These are phyloP conservation scores for Acacia concinna DNA, from an alignment of 331 rosid species.

Conservation along the genomic window DNA sequence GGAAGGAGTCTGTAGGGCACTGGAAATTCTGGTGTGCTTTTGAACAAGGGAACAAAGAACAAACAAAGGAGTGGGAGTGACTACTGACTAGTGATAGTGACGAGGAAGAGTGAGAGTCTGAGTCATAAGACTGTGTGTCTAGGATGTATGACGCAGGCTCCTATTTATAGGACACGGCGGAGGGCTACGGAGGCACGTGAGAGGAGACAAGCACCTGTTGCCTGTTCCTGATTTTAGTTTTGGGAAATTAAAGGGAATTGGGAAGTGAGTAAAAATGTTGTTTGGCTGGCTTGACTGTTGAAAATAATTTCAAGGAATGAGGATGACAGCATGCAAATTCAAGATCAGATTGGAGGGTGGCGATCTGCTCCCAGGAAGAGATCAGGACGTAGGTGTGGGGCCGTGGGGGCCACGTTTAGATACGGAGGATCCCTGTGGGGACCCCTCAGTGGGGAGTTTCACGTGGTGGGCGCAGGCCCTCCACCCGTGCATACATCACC, in stretches of 20 bases:
- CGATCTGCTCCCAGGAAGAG: background rate
- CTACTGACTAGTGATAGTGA: slow-evolving; percentile 10
- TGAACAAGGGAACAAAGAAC: background rate
- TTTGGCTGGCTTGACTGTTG: too few relatives aligned
- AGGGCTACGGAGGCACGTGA: slow-evolving; percentile 22
- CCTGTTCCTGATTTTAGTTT: background rate
- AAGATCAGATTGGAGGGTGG: background rate
- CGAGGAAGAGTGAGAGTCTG: background rate
- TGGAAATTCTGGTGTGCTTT: background rate
- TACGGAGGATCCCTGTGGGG: slow-evolving; percentile 88
- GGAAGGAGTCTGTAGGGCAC: background rate
- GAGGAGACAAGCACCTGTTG: slow-evolving; percentile 35
- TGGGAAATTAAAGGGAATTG: too few relatives aligned
- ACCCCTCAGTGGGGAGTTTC: slow-evolving; percentile 44
- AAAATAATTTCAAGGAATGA: background rate
- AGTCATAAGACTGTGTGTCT: slow-evolving; percentile 21
- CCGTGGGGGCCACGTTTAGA: slow-evolving; percentile 55
- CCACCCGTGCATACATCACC: background rate
- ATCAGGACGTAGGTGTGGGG: background rate
- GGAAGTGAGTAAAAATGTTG: background rate
- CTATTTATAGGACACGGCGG: slow-evolving; percentile 53
- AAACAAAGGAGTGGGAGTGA: background rate
- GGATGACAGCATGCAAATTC: background rate
- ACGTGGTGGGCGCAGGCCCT: slow-evolving; percentile 57
- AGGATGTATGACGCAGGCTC: slow-evolving; percentile 52